Conservation (phyloP, 306 rosid species). For the Sphenostylis stenocarpa region DNA sequence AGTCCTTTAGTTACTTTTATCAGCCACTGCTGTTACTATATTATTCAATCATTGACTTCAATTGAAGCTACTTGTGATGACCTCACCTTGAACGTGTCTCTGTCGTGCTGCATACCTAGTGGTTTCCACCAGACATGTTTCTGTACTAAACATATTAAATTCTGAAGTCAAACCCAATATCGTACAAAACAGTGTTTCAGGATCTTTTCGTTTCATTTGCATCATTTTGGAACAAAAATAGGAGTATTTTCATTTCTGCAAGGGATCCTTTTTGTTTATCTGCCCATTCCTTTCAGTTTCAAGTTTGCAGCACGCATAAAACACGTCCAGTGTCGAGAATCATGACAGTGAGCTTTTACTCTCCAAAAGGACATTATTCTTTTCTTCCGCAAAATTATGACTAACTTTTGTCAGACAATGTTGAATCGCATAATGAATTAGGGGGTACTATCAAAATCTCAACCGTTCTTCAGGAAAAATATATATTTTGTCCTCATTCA, state of each 20-base stretch:
- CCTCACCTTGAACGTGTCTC: slow-evolving; percentile 23
- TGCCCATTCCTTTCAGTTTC: background rate
- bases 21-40: background rate
- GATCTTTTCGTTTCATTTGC: background rate
- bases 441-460: background rate
- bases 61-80: background rate
- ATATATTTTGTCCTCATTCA: background rate
- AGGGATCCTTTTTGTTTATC: background rate
- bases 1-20: background rate
- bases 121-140: slow-evolving; percentile 4
- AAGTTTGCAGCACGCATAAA: background rate
- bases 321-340: background rate
- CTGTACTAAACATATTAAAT: background rate
- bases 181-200: background rate
- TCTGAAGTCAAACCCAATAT: slow-evolving; percentile 16
- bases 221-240: background rate
- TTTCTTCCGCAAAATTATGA: background rate
- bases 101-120: background rate
- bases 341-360: background rate
- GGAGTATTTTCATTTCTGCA: background rate
- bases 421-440: background rate
- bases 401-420: background rate
- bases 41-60: background rate
- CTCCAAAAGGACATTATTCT: background rate
- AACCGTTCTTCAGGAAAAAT: background rate